Conservation (phyloP, 371 early-diverging fungal species). For the Enterocytospora artemiae region DNA sequence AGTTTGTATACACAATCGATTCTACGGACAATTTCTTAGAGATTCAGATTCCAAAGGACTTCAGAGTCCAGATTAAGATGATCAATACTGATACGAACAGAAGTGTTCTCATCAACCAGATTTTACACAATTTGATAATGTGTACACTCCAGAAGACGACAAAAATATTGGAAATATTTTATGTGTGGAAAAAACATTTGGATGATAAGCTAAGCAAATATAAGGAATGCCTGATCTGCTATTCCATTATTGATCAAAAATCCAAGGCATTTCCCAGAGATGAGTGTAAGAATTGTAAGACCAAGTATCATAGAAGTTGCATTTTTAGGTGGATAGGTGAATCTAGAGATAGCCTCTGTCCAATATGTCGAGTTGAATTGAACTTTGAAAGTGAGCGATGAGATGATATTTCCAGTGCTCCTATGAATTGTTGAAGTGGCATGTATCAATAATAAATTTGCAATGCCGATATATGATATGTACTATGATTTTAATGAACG, state of each 20-base stretch:
- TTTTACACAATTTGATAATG: too few species aligned
- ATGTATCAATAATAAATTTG: too few species aligned
- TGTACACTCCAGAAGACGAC: conserved; percentile 38
- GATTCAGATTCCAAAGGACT: too few species aligned
- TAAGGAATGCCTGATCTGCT: conserved; percentile 56
- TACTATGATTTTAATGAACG: too few species aligned
- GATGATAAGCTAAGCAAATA: conserved; percentile 41
- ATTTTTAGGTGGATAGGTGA: conserved; percentile 44
- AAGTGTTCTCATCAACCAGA: background rate
- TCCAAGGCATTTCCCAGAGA: conserved; percentile 40
- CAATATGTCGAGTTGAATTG: conserved; percentile 43
- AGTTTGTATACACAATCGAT: too few species aligned
- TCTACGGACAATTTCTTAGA: too few species aligned
- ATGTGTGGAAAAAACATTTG: conserved; percentile 46
- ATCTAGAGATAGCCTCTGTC: conserved; percentile 40
- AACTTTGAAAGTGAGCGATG: too few species aligned
- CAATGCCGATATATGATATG: too few species aligned
- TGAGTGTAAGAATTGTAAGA: conserved; percentile 47
- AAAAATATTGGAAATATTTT: conserved; percentile 50
- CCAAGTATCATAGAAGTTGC: conserved; percentile 50
- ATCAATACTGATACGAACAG: background rate
- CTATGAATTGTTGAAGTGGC: too few species aligned
- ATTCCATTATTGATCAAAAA: conserved; percentile 48
- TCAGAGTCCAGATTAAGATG: too few species aligned
- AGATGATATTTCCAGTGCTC: too few species aligned